Percentiles rank a stretch among this genome's conserved stretches.
These are phyloP conservation scores for Solanum virginianum DNA, from an alignment of 257 asterid genomes.

Conservation along the genomic window DNA sequence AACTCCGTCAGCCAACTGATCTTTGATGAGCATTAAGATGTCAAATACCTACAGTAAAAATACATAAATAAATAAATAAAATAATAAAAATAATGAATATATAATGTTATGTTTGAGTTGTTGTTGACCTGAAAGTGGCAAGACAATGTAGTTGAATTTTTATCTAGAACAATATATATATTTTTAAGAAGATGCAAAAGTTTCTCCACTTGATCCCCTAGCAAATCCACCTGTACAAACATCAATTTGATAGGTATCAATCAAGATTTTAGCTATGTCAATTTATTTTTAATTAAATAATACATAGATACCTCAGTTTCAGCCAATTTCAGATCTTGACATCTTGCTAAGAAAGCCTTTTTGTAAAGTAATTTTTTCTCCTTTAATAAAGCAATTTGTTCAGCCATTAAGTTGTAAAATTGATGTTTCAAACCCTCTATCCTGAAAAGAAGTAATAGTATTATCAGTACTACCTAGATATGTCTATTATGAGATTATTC, in stretches of 20 bases:
- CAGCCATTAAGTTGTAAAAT: slow-evolving; percentile 14
- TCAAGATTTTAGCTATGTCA: background rate
- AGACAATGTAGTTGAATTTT: slow-evolving; percentile 34
- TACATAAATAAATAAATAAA: background rate
- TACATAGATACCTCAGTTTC: slow-evolving; percentile 52
- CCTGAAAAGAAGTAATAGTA: slow-evolving; percentile 17
- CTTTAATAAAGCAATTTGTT: slow-evolving; percentile 20
- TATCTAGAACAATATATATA: slow-evolving; percentile 28
- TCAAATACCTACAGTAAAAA: slow-evolving; percentile 41
- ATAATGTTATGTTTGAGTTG: background rate
- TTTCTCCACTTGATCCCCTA: slow-evolving; percentile 68
- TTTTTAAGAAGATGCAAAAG: slow-evolving; percentile 42
- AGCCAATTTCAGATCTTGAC: slow-evolving; percentile 48
- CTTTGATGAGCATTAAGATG: slow-evolving; percentile 37
- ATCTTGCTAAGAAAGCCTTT: slow-evolving; percentile 61
- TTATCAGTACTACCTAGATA: background rate
- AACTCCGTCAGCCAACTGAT: slow-evolving; percentile 28
- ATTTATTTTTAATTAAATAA: background rate
- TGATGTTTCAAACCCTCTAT: slow-evolving; percentile 32
- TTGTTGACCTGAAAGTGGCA: slow-evolving; percentile 30
- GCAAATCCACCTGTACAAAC: slow-evolving; percentile 54
- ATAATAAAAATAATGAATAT: background rate
- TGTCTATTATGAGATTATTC: background rate
- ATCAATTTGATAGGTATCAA: background rate
- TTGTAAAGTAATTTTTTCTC: slow-evolving; percentile 35